Percentiles rank a stretch among this genome's conserved stretches.
Evolutionary conservation across 2,329 filamentous ascomycete genomes (phyloP).

Genomic region (Colletotrichum chrysophilum): DNA sequence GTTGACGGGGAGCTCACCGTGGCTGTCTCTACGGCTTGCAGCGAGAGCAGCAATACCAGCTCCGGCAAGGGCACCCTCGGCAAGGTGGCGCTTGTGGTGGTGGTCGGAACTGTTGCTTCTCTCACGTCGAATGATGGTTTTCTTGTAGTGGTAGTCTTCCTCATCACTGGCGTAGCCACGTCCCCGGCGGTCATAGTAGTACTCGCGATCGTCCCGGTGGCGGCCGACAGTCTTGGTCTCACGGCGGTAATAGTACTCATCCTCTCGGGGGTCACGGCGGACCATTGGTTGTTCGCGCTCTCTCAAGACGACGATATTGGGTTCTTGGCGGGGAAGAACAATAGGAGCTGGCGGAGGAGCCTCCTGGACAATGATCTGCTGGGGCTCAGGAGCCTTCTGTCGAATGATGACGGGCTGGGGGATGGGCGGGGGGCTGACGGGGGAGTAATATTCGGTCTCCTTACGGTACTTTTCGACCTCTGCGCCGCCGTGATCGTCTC

Average conservation of each 20-base stretch:
- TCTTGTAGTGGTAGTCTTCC: slow-evolving; percentile 45
- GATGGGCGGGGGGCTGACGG: slow-evolving; percentile 49
- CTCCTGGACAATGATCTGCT: slow-evolving; percentile 67
- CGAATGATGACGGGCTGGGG: slow-evolving; percentile 60
- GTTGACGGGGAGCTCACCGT: slow-evolving; percentile 55
- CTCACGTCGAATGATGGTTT: slow-evolving; percentile 56
- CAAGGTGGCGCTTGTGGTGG: slow-evolving; percentile 64
- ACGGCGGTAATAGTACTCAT: slow-evolving; percentile 59
- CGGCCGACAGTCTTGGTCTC: slow-evolving; percentile 47
- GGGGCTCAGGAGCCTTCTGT: slow-evolving; percentile 57
- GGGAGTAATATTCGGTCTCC: slow-evolving; percentile 67
- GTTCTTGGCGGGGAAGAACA: slow-evolving; percentile 51
- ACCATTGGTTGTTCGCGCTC: slow-evolving; percentile 43
- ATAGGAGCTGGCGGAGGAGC: slow-evolving; percentile 57
- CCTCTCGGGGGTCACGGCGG: slow-evolving; percentile 44
- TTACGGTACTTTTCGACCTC: slow-evolving; percentile 65
- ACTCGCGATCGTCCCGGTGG: slow-evolving; percentile 31
- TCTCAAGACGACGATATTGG: slow-evolving; percentile 48
- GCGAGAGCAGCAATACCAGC: slow-evolving; percentile 66
- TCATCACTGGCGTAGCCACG: slow-evolving; percentile 44
- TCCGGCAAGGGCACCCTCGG: slow-evolving; percentile 69
- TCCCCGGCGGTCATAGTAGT: slow-evolving; percentile 33
- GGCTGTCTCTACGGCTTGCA: slow-evolving; percentile 56
- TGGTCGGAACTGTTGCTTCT: slow-evolving; percentile 52
- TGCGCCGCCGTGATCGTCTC: slow-evolving; percentile 48